These are phyloP conservation scores for Mallotus japonicus DNA, from an alignment of 441 rosid species.

Conservation along the genomic window DNA sequence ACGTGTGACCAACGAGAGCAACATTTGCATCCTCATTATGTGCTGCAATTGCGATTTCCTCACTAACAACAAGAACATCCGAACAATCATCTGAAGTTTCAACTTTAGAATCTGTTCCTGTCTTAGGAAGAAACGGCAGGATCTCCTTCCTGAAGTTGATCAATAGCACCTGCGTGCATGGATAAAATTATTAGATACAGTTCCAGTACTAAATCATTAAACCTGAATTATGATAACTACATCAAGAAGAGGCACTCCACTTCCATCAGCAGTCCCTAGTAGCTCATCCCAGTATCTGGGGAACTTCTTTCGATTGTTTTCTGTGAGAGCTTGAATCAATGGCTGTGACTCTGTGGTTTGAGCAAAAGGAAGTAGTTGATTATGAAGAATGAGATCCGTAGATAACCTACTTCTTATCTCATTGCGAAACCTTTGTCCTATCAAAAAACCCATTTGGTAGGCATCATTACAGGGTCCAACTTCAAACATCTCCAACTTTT, in stretches of 20 bases:
- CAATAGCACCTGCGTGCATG: slow-evolving; percentile 43
- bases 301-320: slow-evolving; percentile 40
- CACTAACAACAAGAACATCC: slow-evolving; percentile 41
- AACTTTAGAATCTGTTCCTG: slow-evolving; percentile 7
- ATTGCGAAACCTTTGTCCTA: slow-evolving; percentile 45
- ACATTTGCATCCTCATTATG: slow-evolving; percentile 68
- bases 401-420: slow-evolving; percentile 47
- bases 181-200: neutral
- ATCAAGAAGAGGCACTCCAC: slow-evolving; percentile 49
- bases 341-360: slow-evolving; percentile 24
- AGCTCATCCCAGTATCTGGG: slow-evolving; percentile 59
- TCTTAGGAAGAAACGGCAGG: slow-evolving; percentile 48
- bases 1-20: slow-evolving; percentile 58
- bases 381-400: slow-evolving; percentile 44
- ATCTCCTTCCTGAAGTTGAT: slow-evolving; percentile 70
- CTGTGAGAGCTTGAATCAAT: slow-evolving; percentile 35
- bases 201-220: neutral
- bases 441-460: slow-evolving; percentile 44
- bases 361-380: slow-evolving; percentile 56
- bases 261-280: slow-evolving; percentile 52
- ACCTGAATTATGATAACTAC: slow-evolving; percentile 25
- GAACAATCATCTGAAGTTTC: slow-evolving; percentile 48
- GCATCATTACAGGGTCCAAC: slow-evolving; percentile 52
- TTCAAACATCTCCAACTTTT: slow-evolving; percentile 45
- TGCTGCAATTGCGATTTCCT: slow-evolving; percentile 48